Base-by-base conservation (phyloP, 1,284 basidiomycete genomes). In the Malassezia furfur region DNA sequence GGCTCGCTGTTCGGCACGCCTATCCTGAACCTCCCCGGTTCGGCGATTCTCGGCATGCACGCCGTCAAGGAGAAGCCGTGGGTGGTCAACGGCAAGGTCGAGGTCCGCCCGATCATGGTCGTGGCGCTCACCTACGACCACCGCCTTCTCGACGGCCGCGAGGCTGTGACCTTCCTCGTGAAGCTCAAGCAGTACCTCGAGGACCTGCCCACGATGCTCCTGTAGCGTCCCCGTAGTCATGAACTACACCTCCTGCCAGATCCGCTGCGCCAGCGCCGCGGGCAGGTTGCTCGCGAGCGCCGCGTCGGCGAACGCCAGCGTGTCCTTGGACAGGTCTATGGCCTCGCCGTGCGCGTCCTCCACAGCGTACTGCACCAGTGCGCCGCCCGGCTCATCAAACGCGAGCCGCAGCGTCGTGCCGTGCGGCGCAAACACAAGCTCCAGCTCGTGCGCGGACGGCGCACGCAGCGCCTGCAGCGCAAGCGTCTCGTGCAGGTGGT, bases 121-220 rank as follows among this genome's bases (percentile, higher is more conserved):
- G 73, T 77, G 10, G 76, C 76, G 11, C 81, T 93, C 58, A 94
- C 91, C 3, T 96, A 96, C 77, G 91, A 98, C 78, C 93, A 98
- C 79, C 83, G 93, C 64, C 78, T 98, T 70, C 81, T 98, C 64
- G 93, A 98, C 74, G 93, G 93, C 15, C 81, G 93, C 68, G 93
- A 98, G 78, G 93, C 88, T 37, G 88, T 91, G 55, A 94, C 91
- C 37, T 96, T 98, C 89, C 85, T 98, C 63, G 89, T 89, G 88
- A 70, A 73, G 85, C 61, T 75, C 46, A 75, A 75, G 65, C 63
- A 70, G 63, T 74, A 71, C 62, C 59, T 74, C 30, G 72, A 74
- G 64, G 72, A 74, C 60, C 61, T 72, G 65, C 66, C 66, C 8
- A 67, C 61, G 53, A 67, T 72, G 69, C 66, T 69, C 28, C 61